phyloP scores from a whole-genome alignment of 2,329 filamentous ascomycete species.

The Fusarium denticulatum region DNA sequence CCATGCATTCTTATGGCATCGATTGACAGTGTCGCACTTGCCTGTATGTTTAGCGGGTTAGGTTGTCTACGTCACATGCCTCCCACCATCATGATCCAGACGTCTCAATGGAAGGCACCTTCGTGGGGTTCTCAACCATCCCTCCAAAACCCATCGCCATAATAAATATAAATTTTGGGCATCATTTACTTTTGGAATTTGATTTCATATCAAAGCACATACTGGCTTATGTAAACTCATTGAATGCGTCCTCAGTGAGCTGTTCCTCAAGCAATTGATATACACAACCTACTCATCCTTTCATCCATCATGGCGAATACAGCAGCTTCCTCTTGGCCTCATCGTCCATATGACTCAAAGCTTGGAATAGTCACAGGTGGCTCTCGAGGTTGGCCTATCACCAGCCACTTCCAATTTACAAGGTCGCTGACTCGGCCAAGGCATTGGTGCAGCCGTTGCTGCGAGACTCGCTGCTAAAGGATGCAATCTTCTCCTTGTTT shows the following conservation, averaged over 20 bases:
- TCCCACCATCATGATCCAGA: conserved; percentile 22
- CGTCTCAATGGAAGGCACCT: background rate
- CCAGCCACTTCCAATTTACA: background rate
- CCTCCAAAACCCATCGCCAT: background rate
- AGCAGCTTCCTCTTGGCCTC: background rate
- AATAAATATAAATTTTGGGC: background rate
- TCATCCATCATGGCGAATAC: conserved; percentile 32
- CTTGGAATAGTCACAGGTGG: conserved; percentile 49
- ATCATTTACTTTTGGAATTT: background rate
- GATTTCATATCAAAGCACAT: background rate
- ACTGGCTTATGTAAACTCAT: background rate
- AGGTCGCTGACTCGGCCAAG: conserved; percentile 46
- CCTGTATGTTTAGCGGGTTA: background rate
- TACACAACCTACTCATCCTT: background rate
- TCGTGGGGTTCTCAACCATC: conserved; percentile 2
- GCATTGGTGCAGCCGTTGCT: conserved; percentile 69
- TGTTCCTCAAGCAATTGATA: background rate
- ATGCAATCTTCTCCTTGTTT: conserved; percentile 67
- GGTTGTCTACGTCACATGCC: conserved; percentile 31
- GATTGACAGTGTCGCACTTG: background rate
- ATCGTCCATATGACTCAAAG: conserved; percentile 46
- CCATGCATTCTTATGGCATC: background rate
- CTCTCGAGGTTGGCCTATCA: conserved; percentile 44
- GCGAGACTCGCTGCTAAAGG: conserved; percentile 69
- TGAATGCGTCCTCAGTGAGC: background rate